phyloP scores from a whole-genome alignment of 1,284 basidiomycete genomes.

The Rhizoctonia solani region DNA sequence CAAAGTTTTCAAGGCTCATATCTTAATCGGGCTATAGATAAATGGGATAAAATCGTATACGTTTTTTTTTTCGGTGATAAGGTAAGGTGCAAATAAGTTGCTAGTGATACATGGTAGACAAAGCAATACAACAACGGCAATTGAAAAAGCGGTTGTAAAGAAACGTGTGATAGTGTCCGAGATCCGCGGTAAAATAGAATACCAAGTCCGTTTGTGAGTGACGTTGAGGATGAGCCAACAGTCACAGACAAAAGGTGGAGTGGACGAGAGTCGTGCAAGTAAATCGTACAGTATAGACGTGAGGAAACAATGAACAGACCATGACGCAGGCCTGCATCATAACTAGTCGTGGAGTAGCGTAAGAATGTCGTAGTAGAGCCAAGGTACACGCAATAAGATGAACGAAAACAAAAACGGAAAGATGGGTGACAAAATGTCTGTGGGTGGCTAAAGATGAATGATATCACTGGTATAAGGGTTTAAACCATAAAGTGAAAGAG shows the following conservation, averaged over 20 bases:
- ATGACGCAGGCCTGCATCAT: background rate
- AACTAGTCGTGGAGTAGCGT: slow-evolving; percentile 17
- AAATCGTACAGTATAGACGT: background rate
- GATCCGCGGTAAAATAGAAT: background rate
- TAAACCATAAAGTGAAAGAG: slow-evolving; percentile 26
- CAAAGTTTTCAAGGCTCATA: background rate
- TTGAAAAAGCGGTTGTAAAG: background rate
- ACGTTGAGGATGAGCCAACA: background rate
- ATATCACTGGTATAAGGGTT: background rate
- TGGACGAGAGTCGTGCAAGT: background rate
- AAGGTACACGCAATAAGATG: background rate
- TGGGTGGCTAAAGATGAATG: background rate
- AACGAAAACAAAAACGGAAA: slow-evolving; percentile 2
- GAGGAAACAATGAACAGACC: background rate
- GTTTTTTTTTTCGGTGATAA: too few species aligned
- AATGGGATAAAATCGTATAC: background rate
- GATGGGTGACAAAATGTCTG: background rate
- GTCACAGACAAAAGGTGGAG: too few species aligned
- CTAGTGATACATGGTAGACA: slow-evolving; percentile 24
- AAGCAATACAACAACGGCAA: slow-evolving; percentile 28
- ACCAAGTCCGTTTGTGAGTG: background rate
- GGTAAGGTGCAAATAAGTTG: background rate
- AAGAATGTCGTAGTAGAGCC: background rate
- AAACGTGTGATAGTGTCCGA: slow-evolving; percentile 1
- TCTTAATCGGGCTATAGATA: background rate